These are phyloP conservation scores for Kluyveromyces dobzhanskii DNA, from an alignment of 805 yeast genomes.

Conservation along the genomic window DNA sequence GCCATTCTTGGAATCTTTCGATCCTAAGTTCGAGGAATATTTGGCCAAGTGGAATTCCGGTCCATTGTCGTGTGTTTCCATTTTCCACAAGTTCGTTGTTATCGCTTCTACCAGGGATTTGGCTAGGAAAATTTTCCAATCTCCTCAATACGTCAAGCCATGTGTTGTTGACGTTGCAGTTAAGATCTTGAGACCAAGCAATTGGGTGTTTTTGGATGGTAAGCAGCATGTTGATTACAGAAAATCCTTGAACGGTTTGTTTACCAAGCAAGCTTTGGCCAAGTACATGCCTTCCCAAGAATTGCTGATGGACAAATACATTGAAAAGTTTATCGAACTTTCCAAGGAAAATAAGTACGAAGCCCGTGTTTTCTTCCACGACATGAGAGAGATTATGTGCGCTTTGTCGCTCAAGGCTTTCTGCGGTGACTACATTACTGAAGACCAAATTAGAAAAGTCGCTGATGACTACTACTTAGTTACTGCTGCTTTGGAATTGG, in stretches of 20 bases:
- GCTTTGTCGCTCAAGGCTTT: slow-evolving; percentile 88
- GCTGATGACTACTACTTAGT: slow-evolving; percentile 89
- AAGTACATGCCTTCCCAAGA: slow-evolving; percentile 82
- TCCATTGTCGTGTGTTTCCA: slow-evolving; percentile 90
- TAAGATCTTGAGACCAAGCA: slow-evolving; percentile 87
- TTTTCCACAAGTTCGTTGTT: slow-evolving; percentile 95
- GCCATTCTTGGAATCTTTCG: slow-evolving; percentile 87
- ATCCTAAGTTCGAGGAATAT: slow-evolving; percentile 94
- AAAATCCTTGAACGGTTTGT: slow-evolving; percentile 79
- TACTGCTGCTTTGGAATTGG: slow-evolving; percentile 94
- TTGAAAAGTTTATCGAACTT: slow-evolving; percentile 51
- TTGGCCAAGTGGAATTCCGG: slow-evolving; percentile 92
- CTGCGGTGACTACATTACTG: slow-evolving; percentile 92
- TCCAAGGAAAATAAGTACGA: slow-evolving; percentile 44
- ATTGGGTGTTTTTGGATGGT: slow-evolving; percentile 98
- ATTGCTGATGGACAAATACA: slow-evolving; percentile 71
- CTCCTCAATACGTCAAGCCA: slow-evolving; percentile 87
- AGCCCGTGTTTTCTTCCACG: slow-evolving; percentile 77
- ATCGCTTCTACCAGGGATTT: slow-evolving; percentile 84
- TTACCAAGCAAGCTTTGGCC: slow-evolving; percentile 75
- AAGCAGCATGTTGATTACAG: slow-evolving; percentile 92
- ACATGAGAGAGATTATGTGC: slow-evolving; percentile 92
- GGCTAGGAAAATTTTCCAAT: slow-evolving; percentile 76
- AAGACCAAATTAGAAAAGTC: slow-evolving; percentile 76
- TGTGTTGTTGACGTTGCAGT: slow-evolving; percentile 97